Evolutionary conservation across 2,329 filamentous ascomycete genomes (phyloP).

Genomic region (Phialocephala sp.): DNA sequence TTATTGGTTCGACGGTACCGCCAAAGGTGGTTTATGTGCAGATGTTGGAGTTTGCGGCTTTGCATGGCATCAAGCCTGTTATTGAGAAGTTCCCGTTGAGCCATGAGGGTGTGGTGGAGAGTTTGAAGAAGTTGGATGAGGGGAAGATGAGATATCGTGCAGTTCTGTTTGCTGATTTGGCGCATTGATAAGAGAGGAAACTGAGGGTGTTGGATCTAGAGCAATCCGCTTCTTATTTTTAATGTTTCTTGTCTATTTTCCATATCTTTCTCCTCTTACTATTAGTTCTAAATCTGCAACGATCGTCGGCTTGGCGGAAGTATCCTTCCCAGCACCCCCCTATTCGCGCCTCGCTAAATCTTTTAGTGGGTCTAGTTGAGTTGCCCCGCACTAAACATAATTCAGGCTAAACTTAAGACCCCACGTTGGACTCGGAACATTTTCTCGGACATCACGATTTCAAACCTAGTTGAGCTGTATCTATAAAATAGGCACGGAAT

Average conservation of each 20-base stretch:
- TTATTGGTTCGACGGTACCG: slow-evolving; percentile 30
- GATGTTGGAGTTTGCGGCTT: slow-evolving; percentile 64
- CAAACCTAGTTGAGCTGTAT: too few relatives aligned
- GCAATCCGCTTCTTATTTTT: background rate
- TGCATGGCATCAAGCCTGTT: slow-evolving; percentile 63
- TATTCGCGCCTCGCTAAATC: background rate
- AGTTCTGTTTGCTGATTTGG: slow-evolving; percentile 37
- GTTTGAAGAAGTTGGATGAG: slow-evolving; percentile 59
- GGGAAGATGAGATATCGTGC: slow-evolving; percentile 59
- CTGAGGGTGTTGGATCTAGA: background rate
- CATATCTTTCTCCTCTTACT: background rate
- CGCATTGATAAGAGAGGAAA: background rate
- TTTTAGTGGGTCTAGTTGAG: background rate
- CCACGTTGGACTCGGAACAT: background rate
- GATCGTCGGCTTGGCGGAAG: background rate
- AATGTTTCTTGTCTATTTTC: background rate
- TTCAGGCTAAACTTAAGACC: slow-evolving; percentile 1
- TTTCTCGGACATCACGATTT: too few relatives aligned
- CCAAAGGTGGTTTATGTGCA: slow-evolving; percentile 54
- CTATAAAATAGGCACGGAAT: too few relatives aligned
- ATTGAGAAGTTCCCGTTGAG: slow-evolving; percentile 59
- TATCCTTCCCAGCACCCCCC: background rate
- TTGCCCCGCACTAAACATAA: slow-evolving; percentile 1
- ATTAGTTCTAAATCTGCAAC: background rate
- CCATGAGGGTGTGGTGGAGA: slow-evolving; percentile 55